Base-by-base conservation (phyloP, 371 early-diverging fungal genomes). In the Lichtheimia ramosa region DNA sequence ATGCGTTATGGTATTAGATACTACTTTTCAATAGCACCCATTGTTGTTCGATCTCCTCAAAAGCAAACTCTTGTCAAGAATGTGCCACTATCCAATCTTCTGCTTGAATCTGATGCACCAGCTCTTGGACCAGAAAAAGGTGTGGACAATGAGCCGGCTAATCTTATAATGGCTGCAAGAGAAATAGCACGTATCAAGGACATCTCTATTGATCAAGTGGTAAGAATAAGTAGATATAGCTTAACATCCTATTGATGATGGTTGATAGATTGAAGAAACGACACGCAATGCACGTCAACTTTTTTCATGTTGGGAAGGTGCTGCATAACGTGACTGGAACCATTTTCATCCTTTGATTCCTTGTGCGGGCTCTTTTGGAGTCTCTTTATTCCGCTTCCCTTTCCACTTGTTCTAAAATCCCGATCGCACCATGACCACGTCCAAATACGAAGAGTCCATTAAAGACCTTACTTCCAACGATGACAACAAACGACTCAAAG, bases 21-120 rank as follows among this genome's bases (percentile, higher is more conserved):
- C 48, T 82, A 74, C 57, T 83, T 90, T 54, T 83, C 84, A 16
- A 71, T 90, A 14, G 82, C 90, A 23, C 84, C 87, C 0, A 79
- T 74, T 40, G 70, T 84, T 28, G 75, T 79, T 34, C 71, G 86
- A 43, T 76, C 66, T 12, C 66, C 71, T 0, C 77, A 81, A 43
- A 73, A 81, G 42, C 79, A 79, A 67, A 76, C 70, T 1, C 61
- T 85, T 50, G 86, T 77, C 5, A 63, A 71, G 15, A 71, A 61
- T 5, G 59, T 91, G 12, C 86, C 86, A 5, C 46, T 89, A 28
- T 70, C 71, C 15, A 55, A 68, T 25, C 72, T 91, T 56, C 59
- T 89, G 20, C 64, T 91, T 41, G 91, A 91, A 62, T 83, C 86
- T 8, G 91, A 91, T 72, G 75, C 89, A 20, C 91, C 91, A 3